These are phyloP conservation scores for Russula dissimulans DNA, from an alignment of 768 basidiomycete species.

Conservation along the genomic window DNA sequence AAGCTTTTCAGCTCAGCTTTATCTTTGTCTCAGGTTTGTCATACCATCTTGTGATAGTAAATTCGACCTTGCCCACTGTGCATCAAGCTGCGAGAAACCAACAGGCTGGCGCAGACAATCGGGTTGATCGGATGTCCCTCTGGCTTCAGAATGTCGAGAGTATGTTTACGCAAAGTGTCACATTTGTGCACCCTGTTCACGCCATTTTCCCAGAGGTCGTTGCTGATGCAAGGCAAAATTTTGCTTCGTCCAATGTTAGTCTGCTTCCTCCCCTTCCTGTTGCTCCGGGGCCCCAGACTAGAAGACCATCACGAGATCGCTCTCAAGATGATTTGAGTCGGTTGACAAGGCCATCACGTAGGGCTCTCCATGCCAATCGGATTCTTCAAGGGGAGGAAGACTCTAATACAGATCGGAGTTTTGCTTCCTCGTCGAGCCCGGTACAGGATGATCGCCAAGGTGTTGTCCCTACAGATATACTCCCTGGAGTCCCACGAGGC, in stretches of 20 bases:
- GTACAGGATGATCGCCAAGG: not conserved
- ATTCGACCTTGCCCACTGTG: constrained; percentile 45
- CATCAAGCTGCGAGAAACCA: constrained; percentile 46
- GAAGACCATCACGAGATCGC: constrained; percentile 38
- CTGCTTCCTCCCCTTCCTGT: constrained; percentile 57
- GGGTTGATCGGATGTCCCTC: constrained; percentile 59
- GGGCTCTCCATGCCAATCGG: constrained; percentile 55
- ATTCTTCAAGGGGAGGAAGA: constrained; percentile 50
- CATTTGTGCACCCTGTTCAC: not conserved
- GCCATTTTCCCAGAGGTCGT: constrained; percentile 50
- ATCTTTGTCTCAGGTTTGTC: not conserved
- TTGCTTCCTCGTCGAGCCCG: constrained; percentile 18
- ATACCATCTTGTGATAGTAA: constrained; percentile 25
- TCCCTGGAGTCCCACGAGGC: constrained; percentile 24
- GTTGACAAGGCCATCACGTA: constrained; percentile 51
- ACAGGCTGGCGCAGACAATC: constrained; percentile 43
- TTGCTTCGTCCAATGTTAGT: constrained; percentile 42
- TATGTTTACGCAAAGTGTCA: constrained; percentile 31
- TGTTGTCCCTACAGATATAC: constrained; percentile 12
- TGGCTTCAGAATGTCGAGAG: constrained; percentile 84
- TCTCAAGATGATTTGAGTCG: constrained; percentile 34
- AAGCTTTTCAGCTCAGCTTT: not conserved
- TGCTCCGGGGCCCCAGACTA: constrained; percentile 26
- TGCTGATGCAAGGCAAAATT: constrained; percentile 69
- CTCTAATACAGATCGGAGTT: constrained; percentile 24